Evolutionary conservation across 2,329 filamentous ascomycete species (phyloP), one percentile per base, ranked within the genome.

Genomic region (Conoideocrella luteorostrata): DNA sequence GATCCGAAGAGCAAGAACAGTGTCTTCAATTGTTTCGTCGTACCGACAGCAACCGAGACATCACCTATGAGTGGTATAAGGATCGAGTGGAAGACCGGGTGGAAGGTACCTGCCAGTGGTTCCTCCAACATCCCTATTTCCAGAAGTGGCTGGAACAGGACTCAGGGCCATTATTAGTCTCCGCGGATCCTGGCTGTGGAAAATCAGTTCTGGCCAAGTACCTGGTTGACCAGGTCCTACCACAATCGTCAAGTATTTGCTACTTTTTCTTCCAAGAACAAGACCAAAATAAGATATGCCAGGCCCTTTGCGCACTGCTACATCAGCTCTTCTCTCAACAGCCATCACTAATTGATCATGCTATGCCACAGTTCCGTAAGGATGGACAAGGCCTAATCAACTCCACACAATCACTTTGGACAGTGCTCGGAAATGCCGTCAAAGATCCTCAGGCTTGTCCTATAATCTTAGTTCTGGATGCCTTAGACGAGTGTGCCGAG

Each of bases 121-220:
- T 59, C 42, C 56, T 63, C 12, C 12, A 50, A 1, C 58, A 67
- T 33, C 20, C 51, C 1, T 40, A 53, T 28, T 67, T 58, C 43
- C 43, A 50, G 12, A 5, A 13, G 0, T 68, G 63, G 65, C 24
- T 57, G 15, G 35, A 45, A 3, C 36, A 52, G 7, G 50, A 55
- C 0, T 58, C 57, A 0, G 59, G 57, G 0, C 52, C 57, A 0
- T 46, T 69, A 6, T 51, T 64, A 22, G 55, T 68, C n/a, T 56
- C 66, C 2, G 64, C 61, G 3, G 64, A 67, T 46, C 63, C 64
- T 20, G 65, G 64, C 0, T 68, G 61, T 39, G 63, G 65, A 3
- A 68, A 67, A 46, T 67, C 64, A 0, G 63, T 61, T 0, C 41
- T 68, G 28, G 57, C 65, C 7, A 42, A 36, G 12, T 36, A 35